phyloP scores from a whole-genome alignment of 2,329 filamentous ascomycete genomes.

The Phyllosticta paracitricarpa region DNA sequence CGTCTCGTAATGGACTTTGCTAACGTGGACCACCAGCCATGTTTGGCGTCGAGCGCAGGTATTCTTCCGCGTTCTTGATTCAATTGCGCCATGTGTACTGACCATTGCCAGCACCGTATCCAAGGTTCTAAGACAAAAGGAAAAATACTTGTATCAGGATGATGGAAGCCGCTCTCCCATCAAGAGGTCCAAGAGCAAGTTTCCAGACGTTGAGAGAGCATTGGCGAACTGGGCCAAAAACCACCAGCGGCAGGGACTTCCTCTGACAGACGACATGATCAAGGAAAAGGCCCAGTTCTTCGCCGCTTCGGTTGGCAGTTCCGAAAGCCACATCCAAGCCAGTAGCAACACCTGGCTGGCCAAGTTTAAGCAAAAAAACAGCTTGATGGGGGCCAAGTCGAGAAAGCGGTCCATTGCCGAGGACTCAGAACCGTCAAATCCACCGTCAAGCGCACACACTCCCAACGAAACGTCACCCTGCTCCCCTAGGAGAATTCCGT shows the following conservation, averaged over 20 bases:
- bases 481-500: slow-evolving; percentile 57
- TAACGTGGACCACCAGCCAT: slow-evolving; percentile 46
- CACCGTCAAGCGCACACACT: slow-evolving; percentile 49
- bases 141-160: slow-evolving; percentile 80
- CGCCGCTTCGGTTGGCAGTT: slow-evolving; percentile 59
- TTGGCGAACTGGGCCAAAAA: slow-evolving; percentile 81
- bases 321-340: slow-evolving; percentile 60
- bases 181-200: slow-evolving; percentile 75
- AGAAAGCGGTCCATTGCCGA: slow-evolving; percentile 50
- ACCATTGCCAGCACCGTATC: slow-evolving; percentile 72
- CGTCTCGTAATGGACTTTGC: slow-evolving; percentile 12
- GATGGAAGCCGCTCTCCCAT: slow-evolving; percentile 70
- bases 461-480: slow-evolving; percentile 60
- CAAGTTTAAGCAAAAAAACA: slow-evolving; percentile 90
- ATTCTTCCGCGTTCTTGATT: slow-evolving; percentile 18
- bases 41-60: slow-evolving; percentile 98
- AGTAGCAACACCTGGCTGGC: slow-evolving; percentile 76
- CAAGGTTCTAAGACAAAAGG: slow-evolving; percentile 88
- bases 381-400: slow-evolving; percentile 44
- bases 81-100: slow-evolving; percentile 7
- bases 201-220: slow-evolving; percentile 83
- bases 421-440: slow-evolving; percentile 55
- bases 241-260: slow-evolving; percentile 62
- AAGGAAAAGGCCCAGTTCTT: slow-evolving; percentile 77
- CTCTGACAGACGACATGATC: slow-evolving; percentile 70